Conservation (phyloP, 2,329 filamentous ascomycete species). For the Aspergillus pseudotamarii region DNA sequence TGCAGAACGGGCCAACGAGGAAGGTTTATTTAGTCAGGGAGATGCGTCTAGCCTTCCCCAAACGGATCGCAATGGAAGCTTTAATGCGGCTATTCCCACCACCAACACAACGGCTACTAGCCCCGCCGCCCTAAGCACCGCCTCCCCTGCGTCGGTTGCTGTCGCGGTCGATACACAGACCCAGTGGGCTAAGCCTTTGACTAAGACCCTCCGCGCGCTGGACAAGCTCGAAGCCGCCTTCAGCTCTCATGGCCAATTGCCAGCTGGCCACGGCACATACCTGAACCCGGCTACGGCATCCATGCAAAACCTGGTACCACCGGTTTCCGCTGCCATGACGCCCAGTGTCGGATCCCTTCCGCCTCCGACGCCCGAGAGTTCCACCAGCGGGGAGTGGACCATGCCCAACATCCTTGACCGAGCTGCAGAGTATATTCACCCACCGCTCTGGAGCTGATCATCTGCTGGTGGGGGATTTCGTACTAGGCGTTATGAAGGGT, state of each 20-base stretch:
- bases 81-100: conserved; percentile 26
- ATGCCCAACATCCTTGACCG: conserved; percentile 49
- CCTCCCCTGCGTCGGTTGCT: conserved; percentile 31
- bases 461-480: not conserved
- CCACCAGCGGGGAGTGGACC: conserved; percentile 50
- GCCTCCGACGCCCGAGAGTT: conserved; percentile 52
- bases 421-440: conserved; percentile 52
- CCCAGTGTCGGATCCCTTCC: conserved; percentile 41
- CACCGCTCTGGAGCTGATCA: conserved; percentile 46
- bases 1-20: conserved; percentile 43
- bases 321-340: conserved; percentile 32
- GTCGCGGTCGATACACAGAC: conserved; percentile 40
- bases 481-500: not conserved
- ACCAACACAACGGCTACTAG: conserved; percentile 32
- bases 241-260: conserved; percentile 23
- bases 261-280: conserved; percentile 16
- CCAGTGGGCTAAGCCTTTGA: conserved; percentile 50
- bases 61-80: conserved; percentile 15
- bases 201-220: conserved; percentile 49
- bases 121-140: conserved; percentile 28
- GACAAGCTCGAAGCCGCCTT: conserved; percentile 50
- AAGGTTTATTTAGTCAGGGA: conserved; percentile 31
- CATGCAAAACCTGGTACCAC: conserved; percentile 19
- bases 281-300: conserved; percentile 20
- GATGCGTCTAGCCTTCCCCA: conserved; percentile 15